Evolutionary conservation across 805 yeast genomes (phyloP).

Genomic region (Pachysolen tannophilus): DNA sequence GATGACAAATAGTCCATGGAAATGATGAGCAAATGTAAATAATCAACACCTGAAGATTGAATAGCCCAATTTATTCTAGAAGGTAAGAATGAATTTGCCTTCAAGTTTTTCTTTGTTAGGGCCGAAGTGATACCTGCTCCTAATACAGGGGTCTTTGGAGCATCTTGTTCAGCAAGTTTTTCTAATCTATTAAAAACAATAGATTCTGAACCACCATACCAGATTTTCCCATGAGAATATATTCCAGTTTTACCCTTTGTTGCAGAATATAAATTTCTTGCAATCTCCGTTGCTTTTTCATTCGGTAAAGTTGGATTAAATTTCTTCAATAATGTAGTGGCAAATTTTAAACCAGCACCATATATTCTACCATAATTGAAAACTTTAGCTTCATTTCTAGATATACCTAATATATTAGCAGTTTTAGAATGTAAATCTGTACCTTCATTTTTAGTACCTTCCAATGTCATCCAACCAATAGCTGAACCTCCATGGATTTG

Average conservation of each 20-base stretch:
- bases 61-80: conserved; percentile 96
- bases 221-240: conserved; percentile 23
- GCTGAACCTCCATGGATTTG: conserved; percentile 93
- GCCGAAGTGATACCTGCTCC: conserved; percentile 94
- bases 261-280: conserved; percentile 60
- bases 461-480: conserved; percentile 98
- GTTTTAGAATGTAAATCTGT: conserved; percentile 96
- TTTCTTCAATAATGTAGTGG: conserved; percentile 73
- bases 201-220: conserved; percentile 92
- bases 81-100: conserved; percentile 63
- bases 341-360: conserved; percentile 94
- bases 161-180: conserved; percentile 70
- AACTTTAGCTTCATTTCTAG: conserved; percentile 86
- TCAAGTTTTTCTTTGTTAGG: conserved; percentile 55
- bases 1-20: conserved; percentile 79
- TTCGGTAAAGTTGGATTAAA: conserved; percentile 70
- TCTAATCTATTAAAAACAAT: conserved; percentile 86
- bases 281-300: conserved; percentile 55
- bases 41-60: conserved; percentile 97
- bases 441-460: conserved; percentile 85
- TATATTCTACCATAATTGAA: conserved; percentile 96
- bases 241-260: conserved; percentile 65
- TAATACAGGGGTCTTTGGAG: conserved; percentile 83
- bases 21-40: conserved; percentile 73
- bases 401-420: conserved; percentile 80